phyloP scores from a whole-genome alignment of 208 protist genomes.

The Leishmania tropica region DNA sequence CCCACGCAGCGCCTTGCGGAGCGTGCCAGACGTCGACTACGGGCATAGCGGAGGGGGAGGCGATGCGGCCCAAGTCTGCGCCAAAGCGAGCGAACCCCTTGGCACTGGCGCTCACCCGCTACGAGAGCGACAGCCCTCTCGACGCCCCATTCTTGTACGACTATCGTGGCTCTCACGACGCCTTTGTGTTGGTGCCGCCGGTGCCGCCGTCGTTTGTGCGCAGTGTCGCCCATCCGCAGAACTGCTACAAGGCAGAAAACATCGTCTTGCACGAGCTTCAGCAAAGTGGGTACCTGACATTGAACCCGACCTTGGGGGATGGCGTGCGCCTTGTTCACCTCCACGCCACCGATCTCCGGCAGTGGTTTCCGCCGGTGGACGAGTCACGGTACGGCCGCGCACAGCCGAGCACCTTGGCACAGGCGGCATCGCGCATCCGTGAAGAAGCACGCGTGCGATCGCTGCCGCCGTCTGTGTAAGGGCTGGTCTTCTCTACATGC shows the following conservation, averaged over 20 bases:
- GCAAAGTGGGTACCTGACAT: conserved; percentile 50
- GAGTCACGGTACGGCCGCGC: conserved; percentile 63
- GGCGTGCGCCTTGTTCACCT: conserved; percentile 70
- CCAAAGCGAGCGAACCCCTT: conserved; percentile 6
- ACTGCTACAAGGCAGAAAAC: conserved; percentile 90
- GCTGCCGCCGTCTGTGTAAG: neutral
- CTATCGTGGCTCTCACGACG: conserved; percentile 89
- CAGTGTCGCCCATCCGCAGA: conserved; percentile 70
- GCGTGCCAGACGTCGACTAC: neutral
- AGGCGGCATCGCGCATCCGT: conserved; percentile 31
- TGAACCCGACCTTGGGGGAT: conserved; percentile 64
- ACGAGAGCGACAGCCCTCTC: conserved; percentile 61
- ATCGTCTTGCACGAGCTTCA: conserved; percentile 82
- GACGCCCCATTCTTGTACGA: conserved; percentile 65
- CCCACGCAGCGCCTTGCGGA: neutral
- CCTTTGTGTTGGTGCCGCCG: conserved; percentile 74
- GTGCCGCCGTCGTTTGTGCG: conserved; percentile 46
- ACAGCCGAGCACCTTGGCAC: conserved; percentile 39
- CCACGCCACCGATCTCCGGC: conserved; percentile 76
- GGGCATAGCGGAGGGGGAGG: neutral
- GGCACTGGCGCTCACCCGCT: conserved; percentile 73
- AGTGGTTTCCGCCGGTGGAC: conserved; percentile 87
- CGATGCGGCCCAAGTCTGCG: neutral
- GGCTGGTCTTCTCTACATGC: neutral
- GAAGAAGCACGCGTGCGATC: conserved; percentile 1